Evolutionary conservation across 805 yeast species (phyloP).

Genomic region (Kazachstania psychrophila): DNA sequence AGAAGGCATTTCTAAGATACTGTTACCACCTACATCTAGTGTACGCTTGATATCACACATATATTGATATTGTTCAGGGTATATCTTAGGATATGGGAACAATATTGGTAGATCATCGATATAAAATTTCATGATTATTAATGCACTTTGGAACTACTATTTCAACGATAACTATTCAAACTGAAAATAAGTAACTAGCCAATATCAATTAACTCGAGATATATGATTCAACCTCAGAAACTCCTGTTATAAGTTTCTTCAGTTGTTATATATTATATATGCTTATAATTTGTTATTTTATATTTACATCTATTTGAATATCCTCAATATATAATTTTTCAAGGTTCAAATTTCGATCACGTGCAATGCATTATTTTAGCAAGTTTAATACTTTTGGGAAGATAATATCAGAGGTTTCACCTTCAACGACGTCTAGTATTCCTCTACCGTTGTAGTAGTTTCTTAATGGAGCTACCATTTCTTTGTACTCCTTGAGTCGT

Average conservation of each 20-base stretch:
- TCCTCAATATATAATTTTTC: not conserved
- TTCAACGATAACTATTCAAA: no score
- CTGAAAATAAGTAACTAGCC: no score
- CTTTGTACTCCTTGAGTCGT: conserved; percentile 54
- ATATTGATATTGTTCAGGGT: conserved; percentile 96
- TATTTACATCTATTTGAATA: no score
- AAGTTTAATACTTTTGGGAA: conserved; percentile 51
- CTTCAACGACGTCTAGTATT: conserved; percentile 49
- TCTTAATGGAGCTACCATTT: conserved; percentile 53
- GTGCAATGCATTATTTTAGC: not conserved
- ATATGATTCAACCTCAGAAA: no score
- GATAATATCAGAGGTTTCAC: conserved; percentile 76
- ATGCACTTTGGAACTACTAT: no score
- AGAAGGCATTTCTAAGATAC: conserved; percentile 97
- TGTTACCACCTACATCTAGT: conserved; percentile 91
- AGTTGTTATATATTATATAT: no score
- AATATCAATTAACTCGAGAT: no score
- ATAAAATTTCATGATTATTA: conserved; percentile 48
- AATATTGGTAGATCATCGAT: conserved; percentile 94
- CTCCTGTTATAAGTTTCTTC: no score
- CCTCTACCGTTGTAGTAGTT: conserved; percentile 46
- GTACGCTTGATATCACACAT: conserved; percentile 94
- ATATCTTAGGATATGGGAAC: conserved; percentile 92
- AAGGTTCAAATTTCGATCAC: not conserved
- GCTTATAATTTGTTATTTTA: no score